A percentile compares a stretch with the other conserved stretches of the same genome.
Evolutionary conservation across 2,329 filamentous ascomycete species (phyloP).

Genomic region (Chrysoporthe austroafricana): DNA sequence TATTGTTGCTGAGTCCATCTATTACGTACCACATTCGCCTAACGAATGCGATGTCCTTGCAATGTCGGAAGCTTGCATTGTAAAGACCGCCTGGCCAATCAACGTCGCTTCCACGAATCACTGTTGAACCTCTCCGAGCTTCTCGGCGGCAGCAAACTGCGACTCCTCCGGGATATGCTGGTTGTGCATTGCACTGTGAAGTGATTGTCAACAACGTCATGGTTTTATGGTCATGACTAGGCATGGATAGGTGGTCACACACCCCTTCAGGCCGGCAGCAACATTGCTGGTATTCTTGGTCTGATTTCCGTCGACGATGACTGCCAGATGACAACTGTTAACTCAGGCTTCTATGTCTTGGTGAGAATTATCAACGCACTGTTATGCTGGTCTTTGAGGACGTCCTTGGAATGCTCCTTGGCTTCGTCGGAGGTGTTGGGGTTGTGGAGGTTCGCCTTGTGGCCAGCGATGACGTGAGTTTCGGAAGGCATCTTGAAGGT

Average conservation of each 20-base stretch:
- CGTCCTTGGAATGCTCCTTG: constrained; percentile 57
- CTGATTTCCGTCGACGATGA: constrained; percentile 39
- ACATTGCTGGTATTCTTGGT: constrained; percentile 60
- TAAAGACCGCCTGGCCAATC: neutral
- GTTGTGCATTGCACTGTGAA: constrained; percentile 53
- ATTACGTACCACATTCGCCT: neutral
- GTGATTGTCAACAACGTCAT: constrained; percentile 31
- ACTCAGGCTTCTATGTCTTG: constrained; percentile 33
- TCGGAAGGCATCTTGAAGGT: constrained; percentile 51
- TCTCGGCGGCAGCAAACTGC: constrained; percentile 42
- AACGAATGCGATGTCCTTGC: neutral
- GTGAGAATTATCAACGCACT: constrained; percentile 30
- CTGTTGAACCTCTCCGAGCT: constrained; percentile 24
- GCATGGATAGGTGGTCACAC: constrained; percentile 36
- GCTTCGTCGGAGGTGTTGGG: constrained; percentile 58
- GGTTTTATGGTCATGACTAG: neutral
- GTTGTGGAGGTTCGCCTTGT: constrained; percentile 63
- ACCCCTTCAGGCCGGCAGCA: constrained; percentile 56
- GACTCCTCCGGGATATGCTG: constrained; percentile 60
- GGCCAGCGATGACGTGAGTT: constrained; percentile 57
- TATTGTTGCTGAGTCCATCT: neutral
- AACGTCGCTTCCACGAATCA: constrained; percentile 3
- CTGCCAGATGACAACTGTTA: constrained; percentile 29
- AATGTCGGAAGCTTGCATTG: neutral
- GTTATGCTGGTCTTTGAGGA: constrained; percentile 56